Evolutionary conservation across 1,284 basidiomycete genomes (phyloP).

Genomic region (Trametes polyzona): DNA sequence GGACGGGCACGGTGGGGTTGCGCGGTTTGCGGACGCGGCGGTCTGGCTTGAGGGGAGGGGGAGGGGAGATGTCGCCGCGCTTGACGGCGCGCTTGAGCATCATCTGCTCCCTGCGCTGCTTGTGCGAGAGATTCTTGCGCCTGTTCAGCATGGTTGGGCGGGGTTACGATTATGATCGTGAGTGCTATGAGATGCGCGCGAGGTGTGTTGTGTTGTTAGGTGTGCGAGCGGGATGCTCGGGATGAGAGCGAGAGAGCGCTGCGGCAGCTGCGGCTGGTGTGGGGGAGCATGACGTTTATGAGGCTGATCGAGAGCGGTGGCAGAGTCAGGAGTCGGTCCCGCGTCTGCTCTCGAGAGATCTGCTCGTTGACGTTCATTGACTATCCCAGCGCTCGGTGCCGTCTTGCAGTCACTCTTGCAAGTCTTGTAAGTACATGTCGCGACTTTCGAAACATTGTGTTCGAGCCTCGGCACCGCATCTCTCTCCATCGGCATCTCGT

Average conservation of each 20-base stretch:
- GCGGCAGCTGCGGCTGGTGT: not conserved
- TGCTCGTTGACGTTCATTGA: too few species aligned
- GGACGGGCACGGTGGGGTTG: slow-evolving; percentile 9
- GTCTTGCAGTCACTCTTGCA: too few species aligned
- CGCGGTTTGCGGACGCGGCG: slow-evolving; percentile 21
- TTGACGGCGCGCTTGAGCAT: slow-evolving; percentile 82
- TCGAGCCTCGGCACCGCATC: too few species aligned
- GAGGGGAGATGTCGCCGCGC: slow-evolving; percentile 64
- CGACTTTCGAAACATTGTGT: too few species aligned
- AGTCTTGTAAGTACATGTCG: too few species aligned
- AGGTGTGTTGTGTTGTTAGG: not conserved
- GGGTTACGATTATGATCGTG: not conserved
- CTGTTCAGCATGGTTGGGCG: slow-evolving; percentile 47
- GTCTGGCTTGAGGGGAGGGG: slow-evolving; percentile 43
- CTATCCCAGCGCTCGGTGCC: too few species aligned
- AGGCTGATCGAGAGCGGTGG: not conserved
- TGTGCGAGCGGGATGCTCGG: not conserved
- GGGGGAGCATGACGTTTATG: not conserved
- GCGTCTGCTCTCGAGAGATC: not conserved
- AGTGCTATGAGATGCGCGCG: not conserved
- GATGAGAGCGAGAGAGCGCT: not conserved
- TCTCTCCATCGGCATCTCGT: too few species aligned
- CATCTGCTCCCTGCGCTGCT: slow-evolving; percentile 71
- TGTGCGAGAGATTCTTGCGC: slow-evolving; percentile 63
- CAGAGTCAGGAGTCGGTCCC: not conserved